Evolutionary conservation across 1,139 yeast genomes (phyloP).

Genomic region (Sugiyamaella japonica): DNA sequence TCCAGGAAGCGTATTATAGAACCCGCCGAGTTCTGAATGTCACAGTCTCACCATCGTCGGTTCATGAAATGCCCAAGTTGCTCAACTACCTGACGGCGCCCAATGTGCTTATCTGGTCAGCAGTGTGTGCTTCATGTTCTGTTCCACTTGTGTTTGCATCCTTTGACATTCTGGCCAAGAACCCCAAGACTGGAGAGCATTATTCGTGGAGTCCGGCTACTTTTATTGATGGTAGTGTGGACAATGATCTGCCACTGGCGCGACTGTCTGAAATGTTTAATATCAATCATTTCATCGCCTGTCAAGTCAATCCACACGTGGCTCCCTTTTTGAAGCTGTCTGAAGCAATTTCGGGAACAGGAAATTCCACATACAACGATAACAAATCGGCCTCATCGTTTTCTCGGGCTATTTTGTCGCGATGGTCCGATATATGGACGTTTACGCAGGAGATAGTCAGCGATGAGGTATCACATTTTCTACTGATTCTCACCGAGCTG

Average conservation of each 20-base stretch:
- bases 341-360: slow-evolving; percentile 28
- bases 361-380: slow-evolving; percentile 3
- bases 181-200: slow-evolving; percentile 62
- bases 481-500: slow-evolving; percentile 69
- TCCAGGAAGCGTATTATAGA: slow-evolving; percentile 87
- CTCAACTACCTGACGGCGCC: slow-evolving; percentile 93
- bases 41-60: slow-evolving; percentile 77
- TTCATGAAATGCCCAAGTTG: slow-evolving; percentile 49
- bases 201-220: slow-evolving; percentile 84
- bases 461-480: slow-evolving; percentile 74
- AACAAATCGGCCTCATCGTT: slow-evolving; percentile 5
- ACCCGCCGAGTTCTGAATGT: slow-evolving; percentile 84
- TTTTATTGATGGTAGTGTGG: slow-evolving; percentile 95
- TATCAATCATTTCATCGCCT: slow-evolving; percentile 94
- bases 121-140: slow-evolving; percentile 96
- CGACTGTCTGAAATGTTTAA: slow-evolving; percentile 93
- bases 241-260: slow-evolving; percentile 87
- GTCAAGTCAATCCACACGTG: slow-evolving; percentile 96
- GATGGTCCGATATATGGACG: slow-evolving; percentile 46
- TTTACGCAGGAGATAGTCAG: slow-evolving; percentile 60
- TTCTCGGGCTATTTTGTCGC: slow-evolving; percentile 36
- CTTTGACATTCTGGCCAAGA: slow-evolving; percentile 80
- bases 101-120: slow-evolving; percentile 89
- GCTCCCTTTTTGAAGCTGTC: slow-evolving; percentile 67
- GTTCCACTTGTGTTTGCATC: slow-evolving; percentile 90